Conservation (phyloP, 2,329 filamentous ascomycete genomes). For the Penicillium sp. region DNA sequence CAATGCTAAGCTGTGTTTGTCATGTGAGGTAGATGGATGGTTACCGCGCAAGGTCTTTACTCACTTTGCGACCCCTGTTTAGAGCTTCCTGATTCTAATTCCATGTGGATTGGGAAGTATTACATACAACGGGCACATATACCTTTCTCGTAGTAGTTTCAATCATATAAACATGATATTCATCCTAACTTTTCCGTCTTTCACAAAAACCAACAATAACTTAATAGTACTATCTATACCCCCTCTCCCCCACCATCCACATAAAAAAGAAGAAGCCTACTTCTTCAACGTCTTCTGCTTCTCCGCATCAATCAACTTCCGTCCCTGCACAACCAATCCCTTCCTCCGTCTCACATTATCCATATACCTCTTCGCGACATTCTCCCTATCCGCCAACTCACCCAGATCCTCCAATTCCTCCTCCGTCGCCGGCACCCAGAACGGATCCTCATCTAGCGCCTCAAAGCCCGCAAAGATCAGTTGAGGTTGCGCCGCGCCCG, state of each 20-base stretch:
- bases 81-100: too few species aligned
- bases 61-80: too few species aligned
- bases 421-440: slow-evolving; percentile 94
- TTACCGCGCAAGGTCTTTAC: too few species aligned
- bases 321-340: slow-evolving; percentile 73
- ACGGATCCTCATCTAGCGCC: slow-evolving; percentile 86
- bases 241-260: too few species aligned
- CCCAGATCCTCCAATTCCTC: slow-evolving; percentile 94
- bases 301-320: slow-evolving; percentile 71
- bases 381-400: slow-evolving; percentile 85
- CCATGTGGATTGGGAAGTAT: too few species aligned
- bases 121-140: too few species aligned
- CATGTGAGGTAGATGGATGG: slow-evolving; percentile 38
- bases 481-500: slow-evolving; percentile 82
- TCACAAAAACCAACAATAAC: too few species aligned
- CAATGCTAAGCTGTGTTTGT: slow-evolving; percentile 40
- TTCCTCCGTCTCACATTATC: slow-evolving; percentile 79
- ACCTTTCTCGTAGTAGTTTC: too few species aligned
- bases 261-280: too few species aligned
- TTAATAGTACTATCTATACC: too few species aligned
- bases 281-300: slow-evolving; percentile 73
- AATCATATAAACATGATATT: too few species aligned
- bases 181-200: too few species aligned
- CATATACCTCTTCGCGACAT: slow-evolving; percentile 93
- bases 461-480: slow-evolving; percentile 89